These are phyloP conservation scores for Pichia heedii DNA, from an alignment of 805 yeast species.

Conservation along the genomic window DNA sequence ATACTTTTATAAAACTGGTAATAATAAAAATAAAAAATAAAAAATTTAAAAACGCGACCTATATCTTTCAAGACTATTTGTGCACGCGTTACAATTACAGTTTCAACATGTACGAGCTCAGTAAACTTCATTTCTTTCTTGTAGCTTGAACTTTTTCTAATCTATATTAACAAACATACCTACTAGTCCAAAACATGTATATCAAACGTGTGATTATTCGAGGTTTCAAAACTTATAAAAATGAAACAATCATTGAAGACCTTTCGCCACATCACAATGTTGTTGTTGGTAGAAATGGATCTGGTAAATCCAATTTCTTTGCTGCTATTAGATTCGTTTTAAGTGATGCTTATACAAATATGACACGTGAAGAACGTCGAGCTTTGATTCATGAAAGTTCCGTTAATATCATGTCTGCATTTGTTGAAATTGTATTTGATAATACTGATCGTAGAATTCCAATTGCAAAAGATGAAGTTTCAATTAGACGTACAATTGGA, in stretches of 20 bases:
- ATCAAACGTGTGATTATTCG: slow-evolving; percentile 53
- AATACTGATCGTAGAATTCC: slow-evolving; percentile 72
- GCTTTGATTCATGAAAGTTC: slow-evolving; percentile 86
- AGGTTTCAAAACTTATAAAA: slow-evolving; percentile 90
- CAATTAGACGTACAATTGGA: slow-evolving; percentile 85
- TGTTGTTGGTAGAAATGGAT: slow-evolving; percentile 88
- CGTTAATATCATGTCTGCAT: slow-evolving; percentile 84
- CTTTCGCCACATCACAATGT: slow-evolving; percentile 81
- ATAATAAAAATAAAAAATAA: too few species aligned
- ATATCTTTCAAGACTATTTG: too few species aligned
- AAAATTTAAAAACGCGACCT: too few species aligned
- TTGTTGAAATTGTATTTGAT: slow-evolving; percentile 83
- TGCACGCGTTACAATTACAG: too few species aligned
- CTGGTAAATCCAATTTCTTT: slow-evolving; percentile 93
- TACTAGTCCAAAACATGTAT: slow-evolving; percentile 8
- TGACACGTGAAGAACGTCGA: slow-evolving; percentile 79
- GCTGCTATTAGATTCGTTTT: slow-evolving; percentile 90
- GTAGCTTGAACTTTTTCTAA: too few species aligned
- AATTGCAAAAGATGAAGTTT: slow-evolving; percentile 55
- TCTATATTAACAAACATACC: too few species aligned
- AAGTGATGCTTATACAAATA: slow-evolving; percentile 79
- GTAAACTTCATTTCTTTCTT: too few species aligned
- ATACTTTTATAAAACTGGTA: not conserved
- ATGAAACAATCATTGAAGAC: slow-evolving; percentile 66
- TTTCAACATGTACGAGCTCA: too few species aligned